These are phyloP conservation scores for Taphrina confusa DNA, from an alignment of 1,139 yeast genomes.

Conservation along the genomic window DNA sequence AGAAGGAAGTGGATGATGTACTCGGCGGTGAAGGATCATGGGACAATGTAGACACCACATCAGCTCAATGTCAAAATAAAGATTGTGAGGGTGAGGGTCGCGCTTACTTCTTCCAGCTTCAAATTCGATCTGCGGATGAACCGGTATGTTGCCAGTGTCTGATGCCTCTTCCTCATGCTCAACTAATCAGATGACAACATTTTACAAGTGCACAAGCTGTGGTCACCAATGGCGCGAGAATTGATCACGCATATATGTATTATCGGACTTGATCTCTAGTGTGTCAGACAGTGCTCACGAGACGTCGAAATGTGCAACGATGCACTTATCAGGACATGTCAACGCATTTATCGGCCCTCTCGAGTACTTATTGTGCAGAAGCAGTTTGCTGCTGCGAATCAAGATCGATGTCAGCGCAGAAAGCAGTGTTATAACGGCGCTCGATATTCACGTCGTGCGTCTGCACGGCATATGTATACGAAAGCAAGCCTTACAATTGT, in stretches of 20 bases:
- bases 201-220: conserved; percentile 70
- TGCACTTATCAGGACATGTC: too few relatives aligned
- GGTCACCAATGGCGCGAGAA: conserved; percentile 97
- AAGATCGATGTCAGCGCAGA: too few relatives aligned
- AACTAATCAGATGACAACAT: conserved; percentile 5
- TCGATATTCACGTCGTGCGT: too few relatives aligned
- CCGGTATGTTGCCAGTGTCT: conserved; percentile 95
- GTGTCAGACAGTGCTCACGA: too few relatives aligned
- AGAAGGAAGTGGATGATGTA: conserved; percentile 94
- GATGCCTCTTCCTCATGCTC: conserved; percentile 63
- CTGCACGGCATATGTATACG: too few relatives aligned
- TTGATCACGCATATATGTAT: conserved; percentile 48
- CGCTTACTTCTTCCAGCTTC: conserved; percentile 95
- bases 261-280: too few relatives aligned
- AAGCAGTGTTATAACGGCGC: too few relatives aligned
- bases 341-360: too few relatives aligned
- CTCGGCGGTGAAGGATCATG: conserved; percentile 97
- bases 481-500: too few relatives aligned
- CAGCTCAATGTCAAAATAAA: conserved; percentile 81
- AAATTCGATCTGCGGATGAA: conserved; percentile 57
- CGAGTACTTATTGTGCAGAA: too few relatives aligned
- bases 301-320: too few relatives aligned
- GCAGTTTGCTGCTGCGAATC: too few relatives aligned
- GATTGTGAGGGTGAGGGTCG: conserved; percentile 66
- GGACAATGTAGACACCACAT: conserved; percentile 85